Evolutionary conservation across 1,284 basidiomycete species (phyloP).

Genomic region (Athelia sp.): DNA sequence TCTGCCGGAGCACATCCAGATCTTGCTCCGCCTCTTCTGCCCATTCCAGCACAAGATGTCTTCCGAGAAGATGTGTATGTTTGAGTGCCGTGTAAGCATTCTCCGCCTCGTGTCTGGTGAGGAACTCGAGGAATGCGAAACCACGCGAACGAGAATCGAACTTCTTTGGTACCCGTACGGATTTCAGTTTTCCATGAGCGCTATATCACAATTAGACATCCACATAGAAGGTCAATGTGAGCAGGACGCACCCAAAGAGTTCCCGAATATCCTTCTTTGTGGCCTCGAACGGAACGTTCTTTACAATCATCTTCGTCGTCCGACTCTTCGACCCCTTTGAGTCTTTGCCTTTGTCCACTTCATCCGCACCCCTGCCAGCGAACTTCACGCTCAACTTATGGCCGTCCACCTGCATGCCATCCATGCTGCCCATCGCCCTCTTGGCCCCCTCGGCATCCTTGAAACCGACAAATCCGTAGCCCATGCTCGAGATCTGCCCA

Average conservation of each 20-base stretch:
- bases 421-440: slow-evolving; percentile 74
- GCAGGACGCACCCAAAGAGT: slow-evolving; percentile 69
- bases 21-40: slow-evolving; percentile 78
- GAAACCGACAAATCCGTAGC: slow-evolving; percentile 96
- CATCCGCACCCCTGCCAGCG: slow-evolving; percentile 79
- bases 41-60: slow-evolving; percentile 95
- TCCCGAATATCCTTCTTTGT: slow-evolving; percentile 90
- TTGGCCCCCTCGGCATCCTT: slow-evolving; percentile 69
- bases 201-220: slow-evolving; percentile 30
- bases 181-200: slow-evolving; percentile 88
- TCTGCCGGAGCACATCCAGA: slow-evolving; percentile 70
- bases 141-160: slow-evolving; percentile 84
- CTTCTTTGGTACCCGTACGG: slow-evolving; percentile 84
- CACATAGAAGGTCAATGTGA: slow-evolving; percentile 4
- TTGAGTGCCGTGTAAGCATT: slow-evolving; percentile 79
- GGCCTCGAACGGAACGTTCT: slow-evolving; percentile 97
- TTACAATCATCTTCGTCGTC: slow-evolving; percentile 91
- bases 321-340: slow-evolving; percentile 40
- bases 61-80: slow-evolving; percentile 93
- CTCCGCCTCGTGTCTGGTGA: slow-evolving; percentile 82
- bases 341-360: slow-evolving; percentile 42
- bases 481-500: slow-evolving; percentile 78
- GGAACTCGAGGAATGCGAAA: slow-evolving; percentile 95
- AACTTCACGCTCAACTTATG: slow-evolving; percentile 84
- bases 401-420: slow-evolving; percentile 84